These are phyloP conservation scores for Cadophora sp. DNA, from an alignment of 2,329 filamentous ascomycete species.

Conservation along the genomic window DNA sequence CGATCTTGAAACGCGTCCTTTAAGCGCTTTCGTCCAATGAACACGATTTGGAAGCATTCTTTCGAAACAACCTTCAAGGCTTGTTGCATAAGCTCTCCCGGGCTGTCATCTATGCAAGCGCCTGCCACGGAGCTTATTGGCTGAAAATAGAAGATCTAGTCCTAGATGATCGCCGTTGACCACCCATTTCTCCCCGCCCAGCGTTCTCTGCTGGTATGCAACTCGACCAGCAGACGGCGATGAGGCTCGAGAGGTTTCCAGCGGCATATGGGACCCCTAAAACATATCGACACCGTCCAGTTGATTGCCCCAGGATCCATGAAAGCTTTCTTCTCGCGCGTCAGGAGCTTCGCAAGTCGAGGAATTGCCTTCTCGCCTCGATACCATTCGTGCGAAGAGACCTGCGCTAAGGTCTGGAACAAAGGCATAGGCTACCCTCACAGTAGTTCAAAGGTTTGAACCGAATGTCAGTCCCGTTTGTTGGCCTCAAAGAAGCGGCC, in stretches of 20 bases:
- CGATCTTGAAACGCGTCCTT: slow-evolving; percentile 36
- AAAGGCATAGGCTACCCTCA: slow-evolving; percentile 29
- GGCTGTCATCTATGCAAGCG: slow-evolving; percentile 36
- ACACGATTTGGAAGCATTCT: slow-evolving; percentile 15
- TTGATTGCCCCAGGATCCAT: slow-evolving; percentile 32
- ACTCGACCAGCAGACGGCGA: slow-evolving; percentile 24
- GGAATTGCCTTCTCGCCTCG: slow-evolving; percentile 22
- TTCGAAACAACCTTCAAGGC: slow-evolving; percentile 35
- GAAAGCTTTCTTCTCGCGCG: slow-evolving; percentile 24
- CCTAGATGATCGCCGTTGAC: slow-evolving; percentile 28
- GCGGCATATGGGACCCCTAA: slow-evolving; percentile 19
- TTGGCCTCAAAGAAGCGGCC: slow-evolving; percentile 27
- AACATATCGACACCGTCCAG: slow-evolving; percentile 32
- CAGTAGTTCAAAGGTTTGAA: slow-evolving; percentile 18
- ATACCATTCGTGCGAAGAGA: slow-evolving; percentile 33
- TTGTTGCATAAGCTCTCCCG: slow-evolving; percentile 23
- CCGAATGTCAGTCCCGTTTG: slow-evolving; percentile 15
- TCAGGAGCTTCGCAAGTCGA: slow-evolving; percentile 32
- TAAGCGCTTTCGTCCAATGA: slow-evolving; percentile 38
- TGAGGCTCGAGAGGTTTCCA: slow-evolving; percentile 36
- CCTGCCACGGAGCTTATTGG: slow-evolving; percentile 31
- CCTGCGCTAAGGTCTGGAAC: slow-evolving; percentile 30
- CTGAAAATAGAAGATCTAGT: slow-evolving; percentile 21
- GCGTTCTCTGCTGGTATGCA: slow-evolving; percentile 18
- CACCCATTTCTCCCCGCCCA: slow-evolving; percentile 25